phyloP scores from a whole-genome alignment of 83 land plant genomes.

The Picea abies region DNA sequence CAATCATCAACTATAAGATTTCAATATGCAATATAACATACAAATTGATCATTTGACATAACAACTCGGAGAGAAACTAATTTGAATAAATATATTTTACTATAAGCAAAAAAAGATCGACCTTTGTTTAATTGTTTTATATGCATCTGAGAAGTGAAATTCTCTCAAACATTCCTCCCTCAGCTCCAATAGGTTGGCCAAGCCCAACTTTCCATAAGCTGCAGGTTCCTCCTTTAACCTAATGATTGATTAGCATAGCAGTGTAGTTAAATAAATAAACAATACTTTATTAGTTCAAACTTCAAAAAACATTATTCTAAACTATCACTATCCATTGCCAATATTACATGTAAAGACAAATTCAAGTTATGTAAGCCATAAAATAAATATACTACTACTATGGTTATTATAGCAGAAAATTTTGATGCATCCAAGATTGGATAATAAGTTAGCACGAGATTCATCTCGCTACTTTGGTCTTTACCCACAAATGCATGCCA shows the following conservation, averaged over 20 bases:
- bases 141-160: constrained; percentile 94
- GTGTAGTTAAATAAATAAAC: constrained; percentile 3
- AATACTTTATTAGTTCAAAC: neutral
- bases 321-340: neutral
- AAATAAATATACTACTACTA: neutral
- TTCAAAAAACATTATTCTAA: neutral
- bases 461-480: neutral
- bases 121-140: constrained; percentile 93
- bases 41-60: too few relatives aligned
- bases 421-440: neutral
- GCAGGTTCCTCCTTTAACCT: constrained; percentile 99
- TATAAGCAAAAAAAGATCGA: constrained; percentile 15
- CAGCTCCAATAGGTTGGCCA: constrained; percentile 93
- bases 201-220: constrained; percentile 96
- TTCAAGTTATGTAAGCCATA: neutral
- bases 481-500: neutral
- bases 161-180: constrained; percentile 99
- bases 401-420: neutral
- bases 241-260: neutral
- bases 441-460: neutral
- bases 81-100: neutral
- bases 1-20: too few relatives aligned
- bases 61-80: neutral
- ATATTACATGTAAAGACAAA: neutral
- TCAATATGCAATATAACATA: too few relatives aligned